phyloP scores from a whole-genome alignment of 2,329 filamentous ascomycete genomes.

The Aureobasidium uvarum region DNA sequence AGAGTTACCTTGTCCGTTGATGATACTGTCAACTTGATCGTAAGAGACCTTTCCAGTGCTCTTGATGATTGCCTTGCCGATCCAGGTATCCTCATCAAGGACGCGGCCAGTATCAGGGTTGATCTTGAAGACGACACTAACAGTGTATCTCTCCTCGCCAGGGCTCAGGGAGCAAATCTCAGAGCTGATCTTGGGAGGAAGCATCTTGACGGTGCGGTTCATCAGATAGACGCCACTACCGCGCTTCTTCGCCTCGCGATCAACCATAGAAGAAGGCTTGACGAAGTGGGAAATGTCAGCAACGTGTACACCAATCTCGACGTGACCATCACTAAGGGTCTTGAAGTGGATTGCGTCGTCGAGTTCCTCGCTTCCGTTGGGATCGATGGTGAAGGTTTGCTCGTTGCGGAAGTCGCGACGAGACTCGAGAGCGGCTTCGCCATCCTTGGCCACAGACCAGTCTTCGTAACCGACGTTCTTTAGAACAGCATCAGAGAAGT shows the following conservation, averaged over 20 bases:
- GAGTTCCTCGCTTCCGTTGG: conserved; percentile 81
- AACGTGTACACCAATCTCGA: conserved; percentile 94
- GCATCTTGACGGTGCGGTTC: conserved; percentile 82
- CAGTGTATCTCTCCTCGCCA: conserved; percentile 83
- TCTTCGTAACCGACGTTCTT: conserved; percentile 90
- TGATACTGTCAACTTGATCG: conserved; percentile 78
- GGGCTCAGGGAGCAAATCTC: conserved; percentile 87
- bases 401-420: conserved; percentile 90
- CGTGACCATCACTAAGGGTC: conserved; percentile 73
- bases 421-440: conserved; percentile 66
- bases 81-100: conserved; percentile 84
- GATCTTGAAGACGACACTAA: conserved; percentile 91
- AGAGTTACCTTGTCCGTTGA: conserved; percentile 62
- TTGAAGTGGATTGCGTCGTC: conserved; percentile 94
- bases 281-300: conserved; percentile 96
- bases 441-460: conserved; percentile 83
- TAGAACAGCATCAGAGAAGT: conserved; percentile 94
- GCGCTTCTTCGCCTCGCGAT: conserved; percentile 96
- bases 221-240: conserved; percentile 94
- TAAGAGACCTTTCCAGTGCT: conserved; percentile 83
- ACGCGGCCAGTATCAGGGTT: conserved; percentile 75
- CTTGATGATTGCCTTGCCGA: conserved; percentile 91
- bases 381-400: conserved; percentile 87
- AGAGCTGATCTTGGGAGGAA: conserved; percentile 78
- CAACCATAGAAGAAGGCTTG: conserved; percentile 91